Base-by-base conservation (phyloP, 163 green algal species). In the Scenedesmus sp. region DNA sequence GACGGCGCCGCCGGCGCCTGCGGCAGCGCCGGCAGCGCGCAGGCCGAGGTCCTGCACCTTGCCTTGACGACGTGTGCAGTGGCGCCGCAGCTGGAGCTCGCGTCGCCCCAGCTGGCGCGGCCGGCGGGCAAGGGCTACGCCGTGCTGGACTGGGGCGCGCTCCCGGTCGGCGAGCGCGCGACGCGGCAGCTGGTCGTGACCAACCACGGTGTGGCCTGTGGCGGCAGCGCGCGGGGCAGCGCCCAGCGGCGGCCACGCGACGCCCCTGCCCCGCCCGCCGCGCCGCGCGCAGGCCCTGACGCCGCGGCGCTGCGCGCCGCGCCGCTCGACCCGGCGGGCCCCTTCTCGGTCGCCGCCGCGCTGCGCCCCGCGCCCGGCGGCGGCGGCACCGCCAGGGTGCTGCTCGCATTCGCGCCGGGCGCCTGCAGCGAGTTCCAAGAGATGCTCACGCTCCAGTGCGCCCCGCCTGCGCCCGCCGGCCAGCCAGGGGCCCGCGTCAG, bases 101-200 rank as follows among this genome's bases (percentile, higher is more conserved):
- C 57, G 39, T 63, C 54, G 29, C 26, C 85, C 64, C 26, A 67
- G 29, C 66, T 91, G 69, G 69, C 73, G 18, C 70, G 66, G 70
- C 56, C 75, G 7, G 22, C n/a, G 11, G 73, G 66, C n/a, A 80
- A 80, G 47, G 65, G 54, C n/a, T 83, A 81, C 60, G 83, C 82
- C 47, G 54, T 77, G 58, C 73, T 92, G 24, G 76, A 89, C 65
- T 92, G 88, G 77, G 87, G 87, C 15, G 78, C 83, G 14, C 73
- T 92, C 67, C 83, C 87, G 45, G 81, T 92, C 63, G 87, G 87
- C 22, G 81, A 90, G 63, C 63, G 85, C 1, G 66, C 84, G 54
- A 70, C 81, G 0, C 74, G 75, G 0, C 31, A 50, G n/a, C 66
- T 92, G 33, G 51, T 82, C 47, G 24, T 92, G 2, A 56, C 58